Conservation (phyloP, 2,329 filamentous ascomycete species). For the Pseudogymnoascus sp. region DNA sequence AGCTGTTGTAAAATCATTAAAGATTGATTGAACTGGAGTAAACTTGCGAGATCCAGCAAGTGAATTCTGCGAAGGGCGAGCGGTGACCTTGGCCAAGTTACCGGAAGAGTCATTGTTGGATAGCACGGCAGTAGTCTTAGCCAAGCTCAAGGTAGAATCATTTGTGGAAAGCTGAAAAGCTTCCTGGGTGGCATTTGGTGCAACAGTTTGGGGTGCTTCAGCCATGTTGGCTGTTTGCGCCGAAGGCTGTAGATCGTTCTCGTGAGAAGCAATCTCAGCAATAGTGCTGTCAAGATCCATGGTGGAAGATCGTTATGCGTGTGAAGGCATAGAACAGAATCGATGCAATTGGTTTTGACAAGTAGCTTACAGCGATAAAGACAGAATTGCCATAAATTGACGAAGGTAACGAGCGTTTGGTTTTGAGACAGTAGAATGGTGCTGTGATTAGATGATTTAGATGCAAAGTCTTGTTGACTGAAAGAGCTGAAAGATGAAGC, state of each 20-base stretch:
- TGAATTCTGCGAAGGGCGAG: background rate
- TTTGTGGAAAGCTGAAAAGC: background rate
- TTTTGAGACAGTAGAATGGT: background rate
- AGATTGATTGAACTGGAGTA: slow-evolving; percentile 21
- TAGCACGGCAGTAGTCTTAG: background rate
- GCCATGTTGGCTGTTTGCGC: background rate
- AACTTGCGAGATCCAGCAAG: slow-evolving; percentile 13
- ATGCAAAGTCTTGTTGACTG: background rate
- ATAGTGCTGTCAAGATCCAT: background rate
- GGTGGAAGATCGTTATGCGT: background rate
- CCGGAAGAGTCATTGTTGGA: background rate
- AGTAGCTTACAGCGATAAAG: background rate
- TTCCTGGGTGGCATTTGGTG: background rate
- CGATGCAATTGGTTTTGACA: background rate
- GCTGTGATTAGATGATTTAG: background rate
- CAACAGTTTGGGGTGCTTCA: background rate
- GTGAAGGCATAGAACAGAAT: background rate
- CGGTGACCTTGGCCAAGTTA: background rate
- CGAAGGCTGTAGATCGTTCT: background rate
- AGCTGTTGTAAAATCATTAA: slow-evolving; percentile 24
- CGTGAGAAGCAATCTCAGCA: background rate
- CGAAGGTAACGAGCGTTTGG: background rate
- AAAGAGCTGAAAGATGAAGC: background rate
- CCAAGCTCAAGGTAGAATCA: background rate
- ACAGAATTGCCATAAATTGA: background rate